phyloP scores from a whole-genome alignment of 2,329 filamentous ascomycete genomes.

The Calonectria pteridis region DNA sequence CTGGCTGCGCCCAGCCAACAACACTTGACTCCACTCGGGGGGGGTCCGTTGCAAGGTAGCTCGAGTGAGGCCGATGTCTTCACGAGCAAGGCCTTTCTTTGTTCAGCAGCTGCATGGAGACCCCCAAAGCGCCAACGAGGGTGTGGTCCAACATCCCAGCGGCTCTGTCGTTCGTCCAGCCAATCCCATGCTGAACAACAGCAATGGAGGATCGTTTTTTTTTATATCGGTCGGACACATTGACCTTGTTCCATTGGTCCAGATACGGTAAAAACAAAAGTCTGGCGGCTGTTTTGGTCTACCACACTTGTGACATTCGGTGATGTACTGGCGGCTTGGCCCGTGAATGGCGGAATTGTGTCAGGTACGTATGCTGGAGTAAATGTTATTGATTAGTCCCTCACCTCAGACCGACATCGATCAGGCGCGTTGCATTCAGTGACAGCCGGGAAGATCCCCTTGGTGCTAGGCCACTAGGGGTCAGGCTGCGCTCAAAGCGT shows the following conservation, averaged over 20 bases:
- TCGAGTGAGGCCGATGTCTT: slow-evolving; percentile 4
- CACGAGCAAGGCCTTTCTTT: background rate
- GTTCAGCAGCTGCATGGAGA: slow-evolving; percentile 16
- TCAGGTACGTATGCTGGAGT: background rate
- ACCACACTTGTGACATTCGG: slow-evolving; percentile 14
- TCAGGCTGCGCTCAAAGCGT: slow-evolving; percentile 15
- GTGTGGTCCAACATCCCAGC: slow-evolving; percentile 10
- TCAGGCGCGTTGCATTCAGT: slow-evolving; percentile 1
- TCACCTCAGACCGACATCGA: slow-evolving; percentile 2
- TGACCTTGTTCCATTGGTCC: slow-evolving; percentile 6
- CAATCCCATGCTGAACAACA: slow-evolving; percentile 10
- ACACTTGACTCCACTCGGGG: slow-evolving; percentile 32
- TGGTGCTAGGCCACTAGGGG: background rate
- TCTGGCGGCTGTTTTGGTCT: slow-evolving; percentile 16
- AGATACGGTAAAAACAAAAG: slow-evolving; percentile 4
- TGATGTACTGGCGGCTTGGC: slow-evolving; percentile 10
- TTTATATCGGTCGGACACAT: slow-evolving; percentile 6
- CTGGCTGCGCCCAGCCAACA: slow-evolving; percentile 33
- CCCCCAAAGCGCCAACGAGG: slow-evolving; percentile 11
- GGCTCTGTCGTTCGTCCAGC: slow-evolving; percentile 18
- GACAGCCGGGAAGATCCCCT: slow-evolving; percentile 17
- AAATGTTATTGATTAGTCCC: slow-evolving; percentile 12
- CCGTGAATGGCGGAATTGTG: background rate
- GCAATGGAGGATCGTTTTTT: slow-evolving; percentile 7
- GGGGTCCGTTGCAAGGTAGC: slow-evolving; percentile 6